Evolutionary conservation across 768 basidiomycete species (phyloP).

Genomic region (Rhodotorula paludigena): DNA sequence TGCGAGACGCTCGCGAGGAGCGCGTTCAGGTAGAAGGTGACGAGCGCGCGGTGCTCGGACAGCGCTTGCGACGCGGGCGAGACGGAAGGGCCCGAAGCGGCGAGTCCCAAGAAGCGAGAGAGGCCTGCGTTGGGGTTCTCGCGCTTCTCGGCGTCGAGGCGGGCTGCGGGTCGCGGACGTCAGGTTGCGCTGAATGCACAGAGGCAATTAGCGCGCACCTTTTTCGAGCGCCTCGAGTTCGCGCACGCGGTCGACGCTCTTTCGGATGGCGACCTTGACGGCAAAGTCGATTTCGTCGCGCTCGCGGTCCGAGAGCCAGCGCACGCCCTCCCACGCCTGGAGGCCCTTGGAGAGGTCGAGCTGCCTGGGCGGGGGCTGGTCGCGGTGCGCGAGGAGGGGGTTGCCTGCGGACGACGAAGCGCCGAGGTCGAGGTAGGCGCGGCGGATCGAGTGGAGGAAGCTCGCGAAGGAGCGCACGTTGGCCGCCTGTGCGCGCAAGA

Average conservation of each 20-base stretch:
- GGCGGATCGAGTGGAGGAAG: constrained; percentile 68
- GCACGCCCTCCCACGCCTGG: constrained; percentile 44
- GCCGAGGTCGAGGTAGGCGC: constrained; percentile 80
- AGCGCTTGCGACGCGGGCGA: constrained; percentile 63
- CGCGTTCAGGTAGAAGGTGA: constrained; percentile 84
- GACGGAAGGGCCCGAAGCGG: constrained; percentile 53
- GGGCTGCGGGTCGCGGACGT: neutral
- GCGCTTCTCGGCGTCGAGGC: constrained; percentile 22
- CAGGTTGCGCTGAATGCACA: neutral
- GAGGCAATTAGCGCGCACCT: constrained; percentile 55
- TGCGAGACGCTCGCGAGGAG: constrained; percentile 74
- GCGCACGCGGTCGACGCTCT: constrained; percentile 79
- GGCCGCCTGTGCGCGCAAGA: constrained; percentile 11
- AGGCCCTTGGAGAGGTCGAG: constrained; percentile 34
- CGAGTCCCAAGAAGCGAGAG: constrained; percentile 61
- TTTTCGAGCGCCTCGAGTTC: constrained; percentile 84
- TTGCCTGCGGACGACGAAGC: constrained; percentile 46
- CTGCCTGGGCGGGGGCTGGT: constrained; percentile 15
- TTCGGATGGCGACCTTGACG: constrained; percentile 73
- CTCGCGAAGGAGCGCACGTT: constrained; percentile 32
- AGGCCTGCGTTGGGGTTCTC: constrained; percentile 9
- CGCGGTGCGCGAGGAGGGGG: neutral
- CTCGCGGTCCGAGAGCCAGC: constrained; percentile 72
- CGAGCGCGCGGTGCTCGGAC: constrained; percentile 85
- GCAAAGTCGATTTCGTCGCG: constrained; percentile 94